Evolutionary conservation across 2,329 filamentous ascomycete species (phyloP).

Genomic region (Dissoconium aciculare): DNA sequence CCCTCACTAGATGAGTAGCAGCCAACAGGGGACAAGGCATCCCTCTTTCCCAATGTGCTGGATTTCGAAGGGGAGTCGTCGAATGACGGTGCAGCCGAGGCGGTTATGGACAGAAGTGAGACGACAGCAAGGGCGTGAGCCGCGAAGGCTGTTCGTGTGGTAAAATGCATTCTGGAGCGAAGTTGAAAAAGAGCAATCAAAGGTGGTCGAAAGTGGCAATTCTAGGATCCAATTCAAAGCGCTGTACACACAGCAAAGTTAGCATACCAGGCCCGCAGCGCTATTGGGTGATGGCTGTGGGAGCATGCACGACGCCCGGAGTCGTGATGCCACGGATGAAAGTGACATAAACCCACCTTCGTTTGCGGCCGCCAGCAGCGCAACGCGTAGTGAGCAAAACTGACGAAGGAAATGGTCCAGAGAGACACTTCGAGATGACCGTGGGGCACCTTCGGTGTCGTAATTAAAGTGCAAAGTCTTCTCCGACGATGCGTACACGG

Average conservation of each 20-base stretch:
- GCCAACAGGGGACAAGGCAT: constrained; percentile 16
- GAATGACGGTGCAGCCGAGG: constrained; percentile 22
- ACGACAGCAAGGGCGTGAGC: background rate
- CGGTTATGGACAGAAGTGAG: background rate
- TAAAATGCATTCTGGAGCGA: background rate
- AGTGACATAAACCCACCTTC: constrained; percentile 9
- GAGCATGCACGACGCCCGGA: background rate
- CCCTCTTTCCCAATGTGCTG: background rate
- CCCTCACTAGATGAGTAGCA: constrained; percentile 37
- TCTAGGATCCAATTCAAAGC: too few species aligned
- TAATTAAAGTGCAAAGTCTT: too few species aligned
- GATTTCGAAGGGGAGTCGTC: too few species aligned
- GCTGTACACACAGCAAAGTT: too few species aligned
- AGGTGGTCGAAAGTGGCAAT: background rate
- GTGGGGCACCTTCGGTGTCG: too few species aligned
- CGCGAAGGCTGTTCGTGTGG: background rate
- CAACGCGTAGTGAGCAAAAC: too few species aligned
- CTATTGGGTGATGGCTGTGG: too few species aligned
- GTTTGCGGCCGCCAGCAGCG: constrained; percentile 14
- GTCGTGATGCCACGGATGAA: constrained; percentile 1
- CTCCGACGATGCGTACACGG: too few species aligned
- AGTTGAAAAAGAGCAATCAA: background rate
- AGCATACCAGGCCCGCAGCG: too few species aligned
- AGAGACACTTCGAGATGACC: too few species aligned
- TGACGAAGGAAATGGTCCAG: too few species aligned